These are phyloP conservation scores for Lolium perenne DNA, from an alignment of 176 grass and related monocot genomes.

Conservation along the genomic window DNA sequence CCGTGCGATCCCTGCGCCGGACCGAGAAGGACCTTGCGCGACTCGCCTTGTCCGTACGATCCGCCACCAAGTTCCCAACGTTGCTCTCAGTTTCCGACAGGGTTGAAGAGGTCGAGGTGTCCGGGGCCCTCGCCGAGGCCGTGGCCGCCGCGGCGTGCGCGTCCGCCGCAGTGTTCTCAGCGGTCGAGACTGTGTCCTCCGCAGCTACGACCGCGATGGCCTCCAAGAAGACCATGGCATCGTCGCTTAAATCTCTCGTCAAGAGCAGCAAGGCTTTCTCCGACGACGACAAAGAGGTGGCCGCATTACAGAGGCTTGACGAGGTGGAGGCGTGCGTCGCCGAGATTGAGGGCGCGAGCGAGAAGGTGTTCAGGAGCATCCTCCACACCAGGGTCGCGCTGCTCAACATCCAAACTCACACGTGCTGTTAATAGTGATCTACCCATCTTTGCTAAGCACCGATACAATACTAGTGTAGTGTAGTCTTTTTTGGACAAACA, in stretches of 20 bases:
- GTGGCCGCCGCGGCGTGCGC: slow-evolving; percentile 29
- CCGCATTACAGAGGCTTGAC: slow-evolving; percentile 24
- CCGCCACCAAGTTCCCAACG: slow-evolving; percentile 5
- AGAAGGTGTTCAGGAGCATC: slow-evolving; percentile 57
- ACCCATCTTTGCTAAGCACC: not conserved
- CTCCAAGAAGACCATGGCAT: slow-evolving; percentile 24
- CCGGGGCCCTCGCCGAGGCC: slow-evolving; percentile 44
- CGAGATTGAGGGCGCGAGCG: slow-evolving; percentile 48
- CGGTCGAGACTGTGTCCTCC: slow-evolving; percentile 35
- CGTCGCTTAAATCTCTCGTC: slow-evolving; percentile 1
- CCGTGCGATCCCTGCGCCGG: slow-evolving; percentile 30
- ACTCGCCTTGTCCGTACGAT: slow-evolving; percentile 10
- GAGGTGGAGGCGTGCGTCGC: slow-evolving; percentile 39
- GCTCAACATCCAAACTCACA: slow-evolving; percentile 58
- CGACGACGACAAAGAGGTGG: slow-evolving; percentile 39
- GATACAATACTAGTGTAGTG: no score
- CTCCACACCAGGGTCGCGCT: slow-evolving; percentile 55
- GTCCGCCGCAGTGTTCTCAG: slow-evolving; percentile 36
- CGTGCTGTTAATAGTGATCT: not conserved
- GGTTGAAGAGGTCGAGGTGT: slow-evolving; percentile 44
- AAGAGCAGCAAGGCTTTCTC: slow-evolving; percentile 24
- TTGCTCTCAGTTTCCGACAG: not conserved
- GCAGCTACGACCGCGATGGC: not conserved
- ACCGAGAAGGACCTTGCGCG: no score
- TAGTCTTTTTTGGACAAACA: not conserved